phyloP scores from a whole-genome alignment of 2,329 filamentous ascomycete genomes.

The Nemania sp. region DNA sequence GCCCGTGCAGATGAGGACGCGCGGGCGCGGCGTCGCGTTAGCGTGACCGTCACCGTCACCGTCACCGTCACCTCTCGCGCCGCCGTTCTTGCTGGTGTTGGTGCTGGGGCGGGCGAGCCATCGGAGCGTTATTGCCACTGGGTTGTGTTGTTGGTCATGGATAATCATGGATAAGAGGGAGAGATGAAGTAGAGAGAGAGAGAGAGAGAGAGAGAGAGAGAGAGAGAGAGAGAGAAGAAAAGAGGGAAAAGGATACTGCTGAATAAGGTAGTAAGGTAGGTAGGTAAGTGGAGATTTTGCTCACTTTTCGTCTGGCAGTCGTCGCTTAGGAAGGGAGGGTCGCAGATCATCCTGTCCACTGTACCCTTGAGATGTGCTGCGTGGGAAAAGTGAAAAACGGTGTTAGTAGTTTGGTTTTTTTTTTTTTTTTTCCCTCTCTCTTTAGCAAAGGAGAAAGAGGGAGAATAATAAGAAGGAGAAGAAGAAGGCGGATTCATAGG shows the following conservation, averaged over 20 bases:
- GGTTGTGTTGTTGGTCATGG: background rate
- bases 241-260: background rate
- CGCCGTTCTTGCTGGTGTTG: slow-evolving; percentile 25
- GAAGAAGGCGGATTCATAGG: too few relatives aligned
- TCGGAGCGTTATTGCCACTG: slow-evolving; percentile 74
- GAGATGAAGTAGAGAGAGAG: background rate
- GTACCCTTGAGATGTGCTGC: slow-evolving; percentile 62
- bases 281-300: slow-evolving; percentile 24
- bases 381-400: too few relatives aligned
- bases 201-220: background rate
- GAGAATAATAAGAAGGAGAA: background rate
- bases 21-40: slow-evolving; percentile 21
- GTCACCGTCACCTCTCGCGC: slow-evolving; percentile 17
- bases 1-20: slow-evolving; percentile 73
- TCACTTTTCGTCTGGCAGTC: slow-evolving; percentile 80
- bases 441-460: background rate
- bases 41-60: too few relatives aligned
- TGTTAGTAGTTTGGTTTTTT: too few relatives aligned
- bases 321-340: slow-evolving; percentile 79
- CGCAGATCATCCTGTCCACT: slow-evolving; percentile 72
- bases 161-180: background rate
- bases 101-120: slow-evolving; percentile 63
- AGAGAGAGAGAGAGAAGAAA: background rate
- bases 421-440: background rate
- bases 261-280: too few relatives aligned